Base-by-base conservation (phyloP, 805 yeast genomes). In the Zygotorulaspora danielsina region DNA sequence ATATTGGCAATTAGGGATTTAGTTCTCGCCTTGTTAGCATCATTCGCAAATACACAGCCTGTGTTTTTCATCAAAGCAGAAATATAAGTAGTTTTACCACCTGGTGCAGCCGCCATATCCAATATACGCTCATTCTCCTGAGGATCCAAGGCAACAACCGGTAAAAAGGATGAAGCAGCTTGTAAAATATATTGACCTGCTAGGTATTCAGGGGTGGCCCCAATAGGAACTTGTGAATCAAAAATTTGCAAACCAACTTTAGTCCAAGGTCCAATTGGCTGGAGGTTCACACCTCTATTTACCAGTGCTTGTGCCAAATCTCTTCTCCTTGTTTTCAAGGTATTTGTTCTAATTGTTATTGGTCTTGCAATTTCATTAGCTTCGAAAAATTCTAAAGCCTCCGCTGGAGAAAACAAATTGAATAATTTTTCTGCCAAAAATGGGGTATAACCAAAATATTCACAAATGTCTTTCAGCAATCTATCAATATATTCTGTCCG, bases 91-190 rank as follows among this genome's bases (percentile, higher is more conserved):
- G 97, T 87, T 62, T 90, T 90, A 67, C 98, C 98, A 70, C 98
- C 98, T 50, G 98, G 98, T 19, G 98, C 97, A 45, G 98, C 95
- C 34, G 98, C 97, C 99, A 93, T 93, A 69, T 93, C 99, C 48
- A 93, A 71, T 28, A 93, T 74, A 58, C 98, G 82, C 70, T 93
- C 99, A 60, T 84, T 81, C 65, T 88, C 97, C 63, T 88, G 94
- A n/a, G 99, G 98, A 47, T 81, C 90, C 53, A 93, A 70, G 0
- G 99, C 99, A 90, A 93, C 86, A 15, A 89, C 96, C 6, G 99
- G 99, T 59, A 93, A 69, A 66, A 90, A 93, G 7, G 97, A 89
- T 5, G 97, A 89, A 16, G 99, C 99, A 30, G 99, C 99, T 67
- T 93, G 99, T 55, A 93, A 70, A 47, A 93, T 93, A 67, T 93